Evolutionary conservation across 2,329 filamentous ascomycete species (phyloP).

Genomic region (Sporothrix variecibatus): DNA sequence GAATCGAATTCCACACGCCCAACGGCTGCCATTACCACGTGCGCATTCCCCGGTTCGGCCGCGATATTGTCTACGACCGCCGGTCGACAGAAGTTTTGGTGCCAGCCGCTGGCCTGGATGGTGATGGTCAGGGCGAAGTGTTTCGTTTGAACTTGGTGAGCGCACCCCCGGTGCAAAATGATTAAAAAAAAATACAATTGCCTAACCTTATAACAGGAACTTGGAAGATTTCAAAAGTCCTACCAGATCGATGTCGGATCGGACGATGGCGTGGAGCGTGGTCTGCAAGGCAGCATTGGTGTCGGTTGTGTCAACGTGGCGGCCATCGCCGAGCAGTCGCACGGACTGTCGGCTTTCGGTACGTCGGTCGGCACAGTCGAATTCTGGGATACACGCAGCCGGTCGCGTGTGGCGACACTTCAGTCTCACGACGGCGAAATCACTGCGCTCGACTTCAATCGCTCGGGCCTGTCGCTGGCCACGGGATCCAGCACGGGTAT

Average conservation of each 20-base stretch:
- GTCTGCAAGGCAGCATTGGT: conserved; percentile 82
- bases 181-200: not conserved
- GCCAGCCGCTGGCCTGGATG: conserved; percentile 83
- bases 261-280: conserved; percentile 72
- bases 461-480: conserved; percentile 79
- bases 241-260: conserved; percentile 89
- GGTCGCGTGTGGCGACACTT: conserved; percentile 77
- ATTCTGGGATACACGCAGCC: conserved; percentile 89
- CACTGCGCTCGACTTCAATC: conserved; percentile 83
- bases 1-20: conserved; percentile 89
- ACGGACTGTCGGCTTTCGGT: conserved; percentile 89
- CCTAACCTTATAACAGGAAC: conserved; percentile 50
- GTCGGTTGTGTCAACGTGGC: conserved; percentile 86
- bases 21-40: conserved; percentile 84
- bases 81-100: conserved; percentile 82
- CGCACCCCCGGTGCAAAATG: no score
- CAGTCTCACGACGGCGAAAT: conserved; percentile 70
- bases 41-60: conserved; percentile 88
- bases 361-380: conserved; percentile 95
- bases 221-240: conserved; percentile 90
- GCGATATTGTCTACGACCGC: conserved; percentile 83
- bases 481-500: conserved; percentile 87
- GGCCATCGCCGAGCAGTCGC: conserved; percentile 82
- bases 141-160: conserved; percentile 76
- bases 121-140: conserved; percentile 85